Percentiles rank a stretch among this genome's conserved stretches.
phyloP scores from a whole-genome alignment of 108 stramenopile genomes.

The Phaeodactylum tricornutum region DNA sequence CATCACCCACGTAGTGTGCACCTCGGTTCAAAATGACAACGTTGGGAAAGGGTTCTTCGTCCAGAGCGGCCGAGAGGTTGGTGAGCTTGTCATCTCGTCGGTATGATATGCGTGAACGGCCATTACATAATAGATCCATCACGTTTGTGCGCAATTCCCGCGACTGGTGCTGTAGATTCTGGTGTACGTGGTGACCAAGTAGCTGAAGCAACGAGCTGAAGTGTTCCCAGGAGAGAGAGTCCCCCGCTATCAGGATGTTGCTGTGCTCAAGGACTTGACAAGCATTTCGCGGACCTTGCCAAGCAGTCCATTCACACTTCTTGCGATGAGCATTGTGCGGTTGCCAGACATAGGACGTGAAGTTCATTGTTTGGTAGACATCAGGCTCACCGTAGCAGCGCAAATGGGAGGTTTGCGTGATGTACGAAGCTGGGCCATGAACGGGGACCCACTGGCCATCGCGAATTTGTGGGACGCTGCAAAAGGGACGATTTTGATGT shows the following conservation, averaged over 20 bases:
- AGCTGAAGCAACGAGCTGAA: conserved; percentile 24
- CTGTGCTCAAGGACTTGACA: conserved; percentile 16
- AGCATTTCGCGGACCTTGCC: no score
- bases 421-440: no score
- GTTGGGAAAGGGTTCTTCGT: conserved; percentile 18
- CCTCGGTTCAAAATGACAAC: conserved; percentile 42
- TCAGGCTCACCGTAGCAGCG: conserved; percentile 20
- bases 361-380: conserved; percentile 5
- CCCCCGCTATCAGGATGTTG: conserved; percentile 31
- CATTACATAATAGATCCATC: conserved; percentile 16
- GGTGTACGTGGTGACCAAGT: conserved; percentile 16
- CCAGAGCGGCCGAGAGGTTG: conserved; percentile 12
- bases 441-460: conserved; percentile 22
- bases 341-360: neutral
- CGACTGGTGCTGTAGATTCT: conserved; percentile 8
- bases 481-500: no score
- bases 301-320: conserved; percentile 16
- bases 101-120: conserved; percentile 10
- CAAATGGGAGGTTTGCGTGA: conserved; percentile 16
- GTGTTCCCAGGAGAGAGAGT: conserved; percentile 40
- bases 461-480: conserved; percentile 15
- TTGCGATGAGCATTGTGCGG: neutral
- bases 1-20: conserved; percentile 30
- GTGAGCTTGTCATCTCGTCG: conserved; percentile 22
- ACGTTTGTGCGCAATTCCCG: conserved; percentile 7